Conservation (phyloP, 495 filamentous ascomycete genomes). For the Penicillium roqueforti region DNA sequence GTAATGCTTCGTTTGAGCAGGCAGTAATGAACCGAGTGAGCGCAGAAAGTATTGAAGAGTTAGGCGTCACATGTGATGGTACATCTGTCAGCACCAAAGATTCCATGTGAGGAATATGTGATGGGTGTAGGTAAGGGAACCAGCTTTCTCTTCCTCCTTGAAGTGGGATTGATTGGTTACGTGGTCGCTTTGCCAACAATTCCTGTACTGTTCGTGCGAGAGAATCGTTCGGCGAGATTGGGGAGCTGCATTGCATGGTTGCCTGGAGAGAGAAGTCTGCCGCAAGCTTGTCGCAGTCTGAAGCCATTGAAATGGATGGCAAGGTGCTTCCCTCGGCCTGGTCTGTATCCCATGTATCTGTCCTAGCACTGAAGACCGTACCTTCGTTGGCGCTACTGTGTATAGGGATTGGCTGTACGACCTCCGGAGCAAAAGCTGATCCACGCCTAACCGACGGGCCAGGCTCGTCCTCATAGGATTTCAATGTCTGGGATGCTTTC, state of each 20-base stretch:
- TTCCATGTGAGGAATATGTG: slow-evolving; percentile 52
- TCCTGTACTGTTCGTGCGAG: slow-evolving; percentile 31
- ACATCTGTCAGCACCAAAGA: slow-evolving; percentile 57
- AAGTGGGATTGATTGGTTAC: slow-evolving; percentile 27
- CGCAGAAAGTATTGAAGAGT: slow-evolving; percentile 42
- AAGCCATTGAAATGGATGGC: slow-evolving; percentile 12
- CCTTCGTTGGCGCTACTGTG: slow-evolving; percentile 2
- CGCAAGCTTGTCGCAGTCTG: slow-evolving; percentile 1
- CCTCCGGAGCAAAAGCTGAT: slow-evolving; percentile 46
- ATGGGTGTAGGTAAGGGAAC: slow-evolving; percentile 51
- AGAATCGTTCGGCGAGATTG: slow-evolving; percentile 22
- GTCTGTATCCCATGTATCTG: not conserved
- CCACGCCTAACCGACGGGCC: slow-evolving; percentile 31
- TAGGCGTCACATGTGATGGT: slow-evolving; percentile 46
- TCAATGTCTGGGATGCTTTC: not conserved
- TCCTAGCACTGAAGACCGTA: slow-evolving; percentile 11
- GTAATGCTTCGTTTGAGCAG: slow-evolving; percentile 54
- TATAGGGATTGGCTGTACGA: slow-evolving; percentile 17
- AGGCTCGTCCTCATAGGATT: slow-evolving; percentile 27
- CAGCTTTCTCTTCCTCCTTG: slow-evolving; percentile 28
- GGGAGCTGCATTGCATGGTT: slow-evolving; percentile 24
- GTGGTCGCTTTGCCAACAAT: slow-evolving; percentile 35
- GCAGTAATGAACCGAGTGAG: slow-evolving; percentile 55
- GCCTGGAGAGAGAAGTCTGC: slow-evolving; percentile 3
- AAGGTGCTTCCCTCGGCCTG: slow-evolving; percentile 1